Base-by-base conservation (phyloP, 495 filamentous ascomycete species). In the Aspergillus bridgeri region DNA sequence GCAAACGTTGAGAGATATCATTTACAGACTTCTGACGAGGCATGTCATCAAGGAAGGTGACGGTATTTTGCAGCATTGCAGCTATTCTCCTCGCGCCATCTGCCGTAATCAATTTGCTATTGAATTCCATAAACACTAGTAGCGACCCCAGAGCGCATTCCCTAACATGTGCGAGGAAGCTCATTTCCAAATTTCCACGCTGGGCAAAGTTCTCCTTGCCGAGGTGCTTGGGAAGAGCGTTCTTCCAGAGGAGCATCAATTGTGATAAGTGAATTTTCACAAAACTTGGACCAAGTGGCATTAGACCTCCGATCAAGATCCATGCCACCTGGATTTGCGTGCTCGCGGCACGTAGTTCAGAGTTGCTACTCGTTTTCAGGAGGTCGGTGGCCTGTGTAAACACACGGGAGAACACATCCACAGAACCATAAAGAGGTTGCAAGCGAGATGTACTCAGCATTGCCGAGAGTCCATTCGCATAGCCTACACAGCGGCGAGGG, bases 211-310 rank as follows among this genome's bases (percentile, higher is more conserved):
- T 93, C 58, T 97, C 93, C 71, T 89, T 94, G 22, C 89, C 85
- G 11, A 98, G 67, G n/a, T 95, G 93, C 64, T 91, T 96, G 5
- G 94, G 94, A 33, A 99, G 75, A 3, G 94, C 92, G 73, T 96
- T 98, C 69, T 96, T 96, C 94, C 94, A 99, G 13, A 99, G 79
- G n/a, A 98, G 73, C 52, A 98, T 86, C 47, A 99, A 76, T 69
- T 98, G 94, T 3, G 93, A 93, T 19, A 99, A 80, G 75, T 98
- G 94, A 43, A 96, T 98, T 73, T 99, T 99, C 71, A 98, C 93
- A 69, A 99, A 99, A 68, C 96, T 97, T 5, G 95, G 95, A 0
- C 94, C 94, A 2, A 98, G 79, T 6, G 92, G 89, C 95, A 98
- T 98, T 22, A 99, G 74, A 0, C 94, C 94, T 33, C 94, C 94